A percentile compares a stretch with the other conserved stretches of the same genome.
phyloP scores from a whole-genome alignment of 1,284 basidiomycete genomes.

The Grifola frondosa region DNA sequence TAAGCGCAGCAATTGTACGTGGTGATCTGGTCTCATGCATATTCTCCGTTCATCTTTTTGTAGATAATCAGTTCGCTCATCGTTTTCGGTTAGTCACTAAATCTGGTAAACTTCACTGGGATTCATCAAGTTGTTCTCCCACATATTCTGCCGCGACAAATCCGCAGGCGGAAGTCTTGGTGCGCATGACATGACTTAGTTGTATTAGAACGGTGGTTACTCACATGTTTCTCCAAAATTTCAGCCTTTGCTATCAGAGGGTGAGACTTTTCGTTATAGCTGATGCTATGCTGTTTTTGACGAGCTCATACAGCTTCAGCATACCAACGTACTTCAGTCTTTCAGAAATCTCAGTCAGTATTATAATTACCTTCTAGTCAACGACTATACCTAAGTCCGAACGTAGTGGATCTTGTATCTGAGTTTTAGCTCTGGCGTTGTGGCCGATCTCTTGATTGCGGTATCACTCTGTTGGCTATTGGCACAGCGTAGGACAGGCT shows the following conservation, averaged over 20 bases:
- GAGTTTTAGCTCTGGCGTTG: conserved; percentile 10
- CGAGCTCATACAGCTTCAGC: conserved; percentile 4
- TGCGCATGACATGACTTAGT: too few relatives aligned
- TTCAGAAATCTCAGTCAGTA: conserved; percentile 12
- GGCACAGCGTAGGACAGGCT: conserved; percentile 8
- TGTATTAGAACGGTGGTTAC: too few relatives aligned
- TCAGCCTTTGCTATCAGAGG: conserved; percentile 18
- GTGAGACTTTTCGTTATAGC: conserved; percentile 5
- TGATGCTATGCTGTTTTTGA: neutral
- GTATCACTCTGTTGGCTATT: conserved; percentile 10
- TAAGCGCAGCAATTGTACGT: conserved; percentile 14
- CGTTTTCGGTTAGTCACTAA: conserved; percentile 18
- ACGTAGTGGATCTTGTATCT: conserved; percentile 8
- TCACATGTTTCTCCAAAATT: neutral
- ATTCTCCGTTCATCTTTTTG: neutral
- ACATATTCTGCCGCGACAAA: neutral
- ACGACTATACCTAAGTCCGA: neutral
- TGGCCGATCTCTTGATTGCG: conserved; percentile 13
- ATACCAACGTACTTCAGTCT: conserved; percentile 8
- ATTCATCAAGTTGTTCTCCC: too few relatives aligned
- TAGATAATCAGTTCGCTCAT: conserved; percentile 12
- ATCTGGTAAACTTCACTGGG: neutral
- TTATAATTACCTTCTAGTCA: too few relatives aligned
- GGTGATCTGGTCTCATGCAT: too few relatives aligned
- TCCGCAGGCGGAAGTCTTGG: conserved; percentile 18